phyloP scores from a whole-genome alignment of 345 rosid species.

The Gossypium rotundifolium region DNA sequence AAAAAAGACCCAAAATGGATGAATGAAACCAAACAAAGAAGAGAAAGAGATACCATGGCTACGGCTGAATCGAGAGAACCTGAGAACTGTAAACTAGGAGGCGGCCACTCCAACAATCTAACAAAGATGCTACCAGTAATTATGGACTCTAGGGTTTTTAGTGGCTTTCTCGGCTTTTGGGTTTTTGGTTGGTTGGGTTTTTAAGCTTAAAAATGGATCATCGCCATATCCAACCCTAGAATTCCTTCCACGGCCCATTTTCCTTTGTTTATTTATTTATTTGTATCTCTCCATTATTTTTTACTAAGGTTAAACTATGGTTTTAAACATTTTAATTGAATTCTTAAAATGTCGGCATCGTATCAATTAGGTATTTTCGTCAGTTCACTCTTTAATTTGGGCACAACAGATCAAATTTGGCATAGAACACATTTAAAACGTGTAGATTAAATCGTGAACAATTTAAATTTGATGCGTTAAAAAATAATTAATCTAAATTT shows the following conservation, averaged over 20 bases:
- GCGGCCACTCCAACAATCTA: neutral
- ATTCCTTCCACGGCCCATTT: neutral
- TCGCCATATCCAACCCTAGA: neutral
- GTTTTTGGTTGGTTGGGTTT: neutral
- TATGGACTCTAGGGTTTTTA: neutral
- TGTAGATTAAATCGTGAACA: too few relatives aligned
- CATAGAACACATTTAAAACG: too few relatives aligned
- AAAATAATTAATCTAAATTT: too few relatives aligned
- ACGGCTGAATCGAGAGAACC: neutral
- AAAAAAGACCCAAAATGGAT: neutral
- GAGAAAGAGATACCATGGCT: neutral
- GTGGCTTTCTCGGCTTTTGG: neutral
- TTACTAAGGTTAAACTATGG: too few relatives aligned
- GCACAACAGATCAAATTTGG: too few relatives aligned
- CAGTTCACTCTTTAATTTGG: too few relatives aligned
- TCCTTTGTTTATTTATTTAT: too few relatives aligned
- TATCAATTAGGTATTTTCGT: rapidly evolving
- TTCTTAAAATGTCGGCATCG: too few relatives aligned
- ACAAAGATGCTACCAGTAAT: neutral
- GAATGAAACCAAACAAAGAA: neutral
- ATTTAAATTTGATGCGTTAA: too few relatives aligned
- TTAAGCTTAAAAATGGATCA: neutral
- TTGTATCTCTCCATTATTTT: too few relatives aligned
- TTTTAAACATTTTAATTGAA: too few relatives aligned
- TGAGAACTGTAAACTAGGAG: neutral